A percentile compares a stretch with the other conserved stretches of the same genome.
Evolutionary conservation across 352 stramenopile genomes (phyloP).

Genomic region (Peronosclerospora sorghi): DNA sequence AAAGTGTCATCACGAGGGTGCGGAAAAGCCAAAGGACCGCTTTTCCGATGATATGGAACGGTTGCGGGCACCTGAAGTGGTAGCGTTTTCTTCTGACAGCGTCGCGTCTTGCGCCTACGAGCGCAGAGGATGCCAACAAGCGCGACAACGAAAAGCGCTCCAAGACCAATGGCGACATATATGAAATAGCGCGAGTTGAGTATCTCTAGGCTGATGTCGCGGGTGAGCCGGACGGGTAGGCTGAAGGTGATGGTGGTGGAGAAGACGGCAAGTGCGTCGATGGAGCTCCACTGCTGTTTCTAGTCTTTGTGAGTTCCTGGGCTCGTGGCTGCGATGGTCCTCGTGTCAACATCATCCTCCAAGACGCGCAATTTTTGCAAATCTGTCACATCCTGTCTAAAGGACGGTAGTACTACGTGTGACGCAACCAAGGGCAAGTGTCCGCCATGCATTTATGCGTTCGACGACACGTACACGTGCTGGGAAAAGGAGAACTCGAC

Average conservation of each 20-base stretch:
- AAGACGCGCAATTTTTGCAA: slow-evolving; percentile 28
- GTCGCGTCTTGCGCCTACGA: slow-evolving; percentile 30
- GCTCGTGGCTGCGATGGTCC: background rate
- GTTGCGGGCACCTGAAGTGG: slow-evolving; percentile 9
- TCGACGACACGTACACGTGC: slow-evolving; percentile 41
- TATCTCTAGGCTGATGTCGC: background rate
- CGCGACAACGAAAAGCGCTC: slow-evolving; percentile 35
- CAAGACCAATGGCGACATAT: slow-evolving; percentile 43
- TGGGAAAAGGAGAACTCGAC: slow-evolving; percentile 51
- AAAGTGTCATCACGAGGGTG: slow-evolving; percentile 33
- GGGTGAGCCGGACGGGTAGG: too few relatives aligned
- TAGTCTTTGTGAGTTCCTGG: too few relatives aligned
- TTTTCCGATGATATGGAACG: slow-evolving; percentile 25
- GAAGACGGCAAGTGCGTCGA: too few relatives aligned
- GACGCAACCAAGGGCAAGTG: slow-evolving; percentile 30
- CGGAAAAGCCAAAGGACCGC: slow-evolving; percentile 26
- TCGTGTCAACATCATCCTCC: slow-evolving; percentile 1
- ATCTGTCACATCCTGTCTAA: slow-evolving; percentile 27
- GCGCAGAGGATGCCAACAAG: slow-evolving; percentile 39
- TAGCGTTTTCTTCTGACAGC: slow-evolving; percentile 13
- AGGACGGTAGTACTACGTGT: slow-evolving; percentile 23
- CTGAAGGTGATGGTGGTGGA: too few relatives aligned
- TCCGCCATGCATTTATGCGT: slow-evolving; percentile 52
- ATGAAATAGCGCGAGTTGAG: slow-evolving; percentile 26
- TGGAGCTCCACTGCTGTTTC: too few relatives aligned